Evolutionary conservation across 805 yeast species (phyloP), one percentile per base, ranked within the genome.

Genomic region (Scheffersomyces amazonensis): DNA sequence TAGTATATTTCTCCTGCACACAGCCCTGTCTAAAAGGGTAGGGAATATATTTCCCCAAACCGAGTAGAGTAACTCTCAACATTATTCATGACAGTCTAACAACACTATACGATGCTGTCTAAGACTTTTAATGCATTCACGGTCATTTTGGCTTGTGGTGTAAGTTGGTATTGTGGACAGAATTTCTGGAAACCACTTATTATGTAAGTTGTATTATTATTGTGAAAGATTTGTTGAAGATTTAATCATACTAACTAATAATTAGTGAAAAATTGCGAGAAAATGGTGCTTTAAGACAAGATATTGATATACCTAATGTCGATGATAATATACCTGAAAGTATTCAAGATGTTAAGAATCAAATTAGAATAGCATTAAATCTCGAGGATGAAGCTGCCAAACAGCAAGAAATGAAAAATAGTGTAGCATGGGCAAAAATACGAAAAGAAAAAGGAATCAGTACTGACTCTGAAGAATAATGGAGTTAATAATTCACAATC

Each of bases 121-220:
- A 23, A 11, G 12, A 60, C 55, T 13, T 37, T 37, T 3, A 54
- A 53, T 40, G 53, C 46, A 8, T 10, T 52, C 12, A 44, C 56
- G 4, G 32, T 51, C 15, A 34, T 43, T 34, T 43, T 49, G 21
- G 53, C 47, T 9, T 54, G 51, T 4, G 53, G 46, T 2, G 35
- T 64, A 23, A 60, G 71, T 39, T 66, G 71, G 69, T 68, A 68
- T 40, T 56, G 69, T 15, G 87, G 86, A 2, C 60, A 78, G 39
- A 77, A 73, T 53, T 85, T 85, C 60, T 85, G 87, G 67, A 81
- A 81, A 48, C 95, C 95, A 2, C 56, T 85, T 13, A 74, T 85
- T 3, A 73, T 84, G 81, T 76, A 66, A 52, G 82, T 74, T 34
- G 5, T 7, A 21, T 16, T 18, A 37, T 17, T 4, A 9, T 16